Evolutionary conservation across 73 alveolate genomes (phyloP), one percentile per base, ranked within the genome.

Genomic region (Uronychia binucleata): DNA sequence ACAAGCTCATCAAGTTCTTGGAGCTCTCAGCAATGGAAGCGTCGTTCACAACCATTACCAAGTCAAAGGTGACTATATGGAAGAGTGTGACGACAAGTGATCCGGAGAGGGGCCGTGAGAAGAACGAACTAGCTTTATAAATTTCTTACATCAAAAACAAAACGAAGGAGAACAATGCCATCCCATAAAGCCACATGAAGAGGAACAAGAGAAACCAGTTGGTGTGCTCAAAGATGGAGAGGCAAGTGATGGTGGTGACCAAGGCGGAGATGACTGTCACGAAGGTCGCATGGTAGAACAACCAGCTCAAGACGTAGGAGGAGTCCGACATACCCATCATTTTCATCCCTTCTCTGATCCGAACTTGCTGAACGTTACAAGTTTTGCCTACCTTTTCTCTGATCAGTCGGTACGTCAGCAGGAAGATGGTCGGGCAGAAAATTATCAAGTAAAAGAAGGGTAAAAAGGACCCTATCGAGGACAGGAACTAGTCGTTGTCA

Each of bases 381-480:
- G 95, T 95, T 85, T 88, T 96, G 28, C 97, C 78, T 90, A 94
- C 99, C 79, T 97, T 97, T 88, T 98, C 99, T 29, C 83, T 1
- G n/a, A 92, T 93, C 77, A 95, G 76, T 80, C 92, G 85, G 46
- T 79, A 77, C 80, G 87, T 90, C 46, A 91, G 79, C 81, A 92
- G 79, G 82, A 85, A 93, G 46, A 91, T 77, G 31, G 94, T 95
- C 11, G 92, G 87, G 77, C 90, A 79, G 90, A 87, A 93, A 75
- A 94, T 94, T 26, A 95, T 84, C 26, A 95, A 79, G 75, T 92
- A 75, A 83, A 95, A 93, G 93, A 95, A 91, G 28, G 97, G 94
- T 5, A 90, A 57, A 78, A 88, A 78, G 26, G 88, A 88, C 0
- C 76, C 80, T 5, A 90, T 27, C 31, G 31, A n/a, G 28, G 5